Evolutionary conservation across 306 rosid species (phyloP), one percentile per base, ranked within the genome.

Genomic region (Prunus persica): DNA sequence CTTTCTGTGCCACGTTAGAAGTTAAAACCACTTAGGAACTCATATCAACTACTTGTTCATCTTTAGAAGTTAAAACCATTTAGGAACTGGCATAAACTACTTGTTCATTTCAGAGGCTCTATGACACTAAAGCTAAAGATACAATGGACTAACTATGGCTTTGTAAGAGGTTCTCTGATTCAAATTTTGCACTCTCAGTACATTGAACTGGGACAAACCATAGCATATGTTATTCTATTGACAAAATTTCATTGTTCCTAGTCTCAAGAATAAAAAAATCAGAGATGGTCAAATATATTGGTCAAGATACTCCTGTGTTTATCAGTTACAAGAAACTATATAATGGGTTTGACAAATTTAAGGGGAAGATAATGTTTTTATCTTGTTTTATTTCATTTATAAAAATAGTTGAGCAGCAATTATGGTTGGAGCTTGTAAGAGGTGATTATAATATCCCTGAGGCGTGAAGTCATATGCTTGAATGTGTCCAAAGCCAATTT

Each of bases 401-500:
- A 9, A 25, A 72, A 61, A 61, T 61, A 27, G 45, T 20, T 18
- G 18, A 58, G 46, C 27, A 7, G 19, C 58, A 73, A 47, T 73
- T 73, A 25, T 11, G 28, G 67, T 27, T 8, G 34, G 27, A 63
- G 27, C 20, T 62, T 25, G 69, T 27, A 25, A 16, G 68, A 10
- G 47, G 20, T 8, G 12, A 30, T 46, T 73, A 61, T 45, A 61
- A 5, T 73, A 73, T 27, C 20, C 51, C 30, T 73, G 69, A 25
- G 46, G 46, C 46, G 18, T 73, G 27, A 73, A 61, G 77, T 73
- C 77, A 60, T 56, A 73, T 60, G 69, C 32, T 73, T 73, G 69
- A 60, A 46, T 46, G n/a, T 16, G 68, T 73, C 69, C 14, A 73
- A 46, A 15, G 67, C 27, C 56, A 15, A 5, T 22, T 73, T 73